A percentile compares a stretch with the other conserved stretches of the same genome.
phyloP scores from a whole-genome alignment of 106 monocot species.

The Acanthochlamys bracteata region DNA sequence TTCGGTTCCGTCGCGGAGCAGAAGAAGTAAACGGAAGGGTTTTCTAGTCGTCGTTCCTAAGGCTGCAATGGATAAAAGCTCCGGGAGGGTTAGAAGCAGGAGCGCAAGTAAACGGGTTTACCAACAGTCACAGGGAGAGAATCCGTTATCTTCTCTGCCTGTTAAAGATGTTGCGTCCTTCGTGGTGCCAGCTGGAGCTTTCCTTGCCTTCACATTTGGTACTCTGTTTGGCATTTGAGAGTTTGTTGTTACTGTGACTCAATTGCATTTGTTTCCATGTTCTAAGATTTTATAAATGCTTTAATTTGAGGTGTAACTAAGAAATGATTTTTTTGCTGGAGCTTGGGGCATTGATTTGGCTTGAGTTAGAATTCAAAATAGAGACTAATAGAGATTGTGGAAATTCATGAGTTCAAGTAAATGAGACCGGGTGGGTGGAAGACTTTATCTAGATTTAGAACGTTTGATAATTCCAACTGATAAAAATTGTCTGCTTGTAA shows the following conservation, averaged over 20 bases:
- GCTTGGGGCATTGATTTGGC: too few species aligned
- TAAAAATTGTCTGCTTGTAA: too few species aligned
- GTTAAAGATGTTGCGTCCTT: constrained; percentile 43
- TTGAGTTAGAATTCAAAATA: too few species aligned
- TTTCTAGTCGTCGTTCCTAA: constrained; percentile 17
- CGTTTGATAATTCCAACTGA: too few species aligned
- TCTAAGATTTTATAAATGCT: not conserved
- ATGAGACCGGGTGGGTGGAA: too few species aligned
- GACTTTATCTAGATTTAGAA: too few species aligned
- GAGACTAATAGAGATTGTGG: too few species aligned
- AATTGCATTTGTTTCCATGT: not conserved
- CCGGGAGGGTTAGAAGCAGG: constrained; percentile 7
- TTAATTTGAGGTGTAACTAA: too few species aligned
- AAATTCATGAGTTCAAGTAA: too few species aligned
- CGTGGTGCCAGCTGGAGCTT: constrained; percentile 53
- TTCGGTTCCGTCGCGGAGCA: too few species aligned
- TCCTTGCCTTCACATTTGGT: constrained; percentile 72
- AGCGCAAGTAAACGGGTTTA: constrained; percentile 27
- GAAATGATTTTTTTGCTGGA: too few species aligned
- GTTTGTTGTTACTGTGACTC: not conserved
- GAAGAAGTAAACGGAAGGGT: not conserved
- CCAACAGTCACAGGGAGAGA: constrained; percentile 25
- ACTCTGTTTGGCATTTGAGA: not conserved
- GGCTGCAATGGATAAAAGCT: constrained; percentile 21
- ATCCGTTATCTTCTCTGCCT: constrained; percentile 11